A percentile compares a stretch with the other conserved stretches of the same genome.
Evolutionary conservation across 768 basidiomycete genomes (phyloP).

Genomic region (Suillus clintonianus): DNA sequence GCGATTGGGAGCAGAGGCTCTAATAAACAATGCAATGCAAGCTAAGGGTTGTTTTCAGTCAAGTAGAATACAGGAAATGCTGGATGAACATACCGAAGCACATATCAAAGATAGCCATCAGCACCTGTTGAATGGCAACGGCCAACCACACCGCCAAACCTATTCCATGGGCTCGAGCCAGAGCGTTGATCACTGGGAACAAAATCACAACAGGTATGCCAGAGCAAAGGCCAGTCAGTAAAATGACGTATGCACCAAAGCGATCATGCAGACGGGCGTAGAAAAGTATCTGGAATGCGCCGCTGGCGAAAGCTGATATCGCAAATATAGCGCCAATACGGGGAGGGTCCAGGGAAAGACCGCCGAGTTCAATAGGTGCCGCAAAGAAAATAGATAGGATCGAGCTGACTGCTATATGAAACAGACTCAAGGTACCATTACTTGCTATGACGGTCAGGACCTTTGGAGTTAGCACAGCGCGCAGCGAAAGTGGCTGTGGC

Average conservation of each 20-base stretch:
- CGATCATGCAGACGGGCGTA: conserved; percentile 57
- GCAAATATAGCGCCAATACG: conserved; percentile 31
- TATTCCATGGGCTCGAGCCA: not conserved
- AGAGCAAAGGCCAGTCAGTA: not conserved
- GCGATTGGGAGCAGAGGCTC: not conserved
- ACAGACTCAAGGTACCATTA: no score
- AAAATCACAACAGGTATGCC: not conserved
- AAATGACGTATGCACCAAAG: conserved; percentile 44
- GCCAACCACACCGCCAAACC: conserved; percentile 44
- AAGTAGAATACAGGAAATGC: not conserved
- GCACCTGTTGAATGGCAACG: conserved; percentile 48
- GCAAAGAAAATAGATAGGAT: conserved; percentile 34
- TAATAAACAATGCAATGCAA: not conserved
- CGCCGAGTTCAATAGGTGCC: conserved; percentile 31
- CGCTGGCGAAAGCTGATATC: conserved; percentile 24
- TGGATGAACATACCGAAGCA: not conserved
- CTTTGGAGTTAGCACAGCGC: conserved; percentile 48
- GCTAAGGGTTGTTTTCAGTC: not conserved
- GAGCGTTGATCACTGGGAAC: not conserved
- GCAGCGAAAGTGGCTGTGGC: conserved; percentile 42
- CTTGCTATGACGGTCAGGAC: conserved; percentile 30
- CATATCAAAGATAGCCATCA: conserved; percentile 6
- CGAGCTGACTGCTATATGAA: conserved; percentile 33
- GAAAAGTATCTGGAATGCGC: conserved; percentile 59
- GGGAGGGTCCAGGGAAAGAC: conserved; percentile 25